phyloP scores from a whole-genome alignment of 2,329 filamentous ascomycete genomes.

The Arthrobotrys sphaeroides region DNA sequence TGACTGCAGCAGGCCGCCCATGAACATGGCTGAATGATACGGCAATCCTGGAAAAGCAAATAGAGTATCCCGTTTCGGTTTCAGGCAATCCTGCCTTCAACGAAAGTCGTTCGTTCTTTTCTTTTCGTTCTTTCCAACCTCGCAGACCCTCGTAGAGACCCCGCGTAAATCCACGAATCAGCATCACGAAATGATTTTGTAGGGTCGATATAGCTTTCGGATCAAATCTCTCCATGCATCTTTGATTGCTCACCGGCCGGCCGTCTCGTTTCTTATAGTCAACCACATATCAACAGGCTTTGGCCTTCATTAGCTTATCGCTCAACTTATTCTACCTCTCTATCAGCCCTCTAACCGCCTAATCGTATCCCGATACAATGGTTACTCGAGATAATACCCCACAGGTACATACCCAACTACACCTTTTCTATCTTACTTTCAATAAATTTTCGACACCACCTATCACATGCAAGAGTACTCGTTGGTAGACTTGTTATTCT shows the following conservation, averaged over 20 bases:
- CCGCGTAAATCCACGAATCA: conserved; percentile 14
- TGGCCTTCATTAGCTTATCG: background rate
- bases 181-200: conserved; percentile 21
- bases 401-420: conserved; percentile 33
- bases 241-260: conserved; percentile 1
- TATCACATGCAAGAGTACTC: background rate
- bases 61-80: conserved; percentile 13
- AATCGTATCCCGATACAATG: conserved; percentile 1
- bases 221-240: conserved; percentile 13
- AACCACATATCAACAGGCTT: background rate
- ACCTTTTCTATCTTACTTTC: background rate
- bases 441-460: background rate
- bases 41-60: background rate
- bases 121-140: conserved; percentile 7
- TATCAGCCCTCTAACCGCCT: background rate
- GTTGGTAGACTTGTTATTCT: background rate
- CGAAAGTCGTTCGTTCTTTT: conserved; percentile 12
- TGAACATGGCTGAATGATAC: conserved; percentile 23
- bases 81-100: background rate
- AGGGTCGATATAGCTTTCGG: conserved; percentile 13
- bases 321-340: background rate
- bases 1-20: conserved; percentile 24
- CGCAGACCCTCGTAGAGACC: conserved; percentile 6
- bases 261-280: background rate
- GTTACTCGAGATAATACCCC: conserved; percentile 27